A percentile compares a stretch with the other conserved stretches of the same genome.
Evolutionary conservation across 2,329 filamentous ascomycete genomes (phyloP).

Genomic region (Hysterium pulicare): DNA sequence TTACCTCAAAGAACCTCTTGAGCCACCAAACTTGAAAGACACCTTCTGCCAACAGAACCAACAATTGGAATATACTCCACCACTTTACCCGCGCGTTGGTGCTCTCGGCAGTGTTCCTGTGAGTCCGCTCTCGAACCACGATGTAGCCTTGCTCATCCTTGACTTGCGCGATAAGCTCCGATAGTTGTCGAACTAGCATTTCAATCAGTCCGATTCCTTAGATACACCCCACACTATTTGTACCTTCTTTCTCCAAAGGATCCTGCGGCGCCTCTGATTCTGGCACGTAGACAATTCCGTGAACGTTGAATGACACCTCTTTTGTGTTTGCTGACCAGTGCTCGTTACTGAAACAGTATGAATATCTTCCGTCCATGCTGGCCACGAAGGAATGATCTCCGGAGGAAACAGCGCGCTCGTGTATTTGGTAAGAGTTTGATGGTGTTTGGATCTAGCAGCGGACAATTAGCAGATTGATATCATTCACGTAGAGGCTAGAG

Average conservation of each 20-base stretch:
- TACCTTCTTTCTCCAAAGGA: constrained; percentile 87
- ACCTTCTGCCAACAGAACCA: constrained; percentile 83
- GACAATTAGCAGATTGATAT: constrained; percentile 1
- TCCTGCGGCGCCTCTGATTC: constrained; percentile 81
- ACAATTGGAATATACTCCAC: constrained; percentile 98
- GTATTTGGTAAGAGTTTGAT: constrained; percentile 68
- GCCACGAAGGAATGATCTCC: constrained; percentile 94
- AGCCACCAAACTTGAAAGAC: constrained; percentile 99
- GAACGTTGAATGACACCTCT: constrained; percentile 98
- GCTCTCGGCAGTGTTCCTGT: constrained; percentile 98
- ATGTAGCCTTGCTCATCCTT: constrained; percentile 99
- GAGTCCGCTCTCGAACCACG: constrained; percentile 87
- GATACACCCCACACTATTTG: background rate
- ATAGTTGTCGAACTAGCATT: constrained; percentile 69
- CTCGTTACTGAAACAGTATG: constrained; percentile 99
- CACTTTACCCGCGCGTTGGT: constrained; percentile 97
- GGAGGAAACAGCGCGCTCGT: constrained; percentile 77
- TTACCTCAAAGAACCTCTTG: constrained; percentile 91
- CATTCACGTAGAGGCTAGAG: constrained; percentile 5
- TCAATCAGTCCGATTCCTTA: background rate
- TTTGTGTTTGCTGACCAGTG: constrained; percentile 95
- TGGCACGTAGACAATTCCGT: constrained; percentile 95
- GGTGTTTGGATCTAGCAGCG: constrained; percentile 71
- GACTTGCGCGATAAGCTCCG: constrained; percentile 83
- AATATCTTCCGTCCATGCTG: constrained; percentile 78